A percentile compares a stretch with the other conserved stretches of the same genome.
Conservation (phyloP, 2,329 filamentous ascomycete species). For the Fusarium avenaceum region DNA sequence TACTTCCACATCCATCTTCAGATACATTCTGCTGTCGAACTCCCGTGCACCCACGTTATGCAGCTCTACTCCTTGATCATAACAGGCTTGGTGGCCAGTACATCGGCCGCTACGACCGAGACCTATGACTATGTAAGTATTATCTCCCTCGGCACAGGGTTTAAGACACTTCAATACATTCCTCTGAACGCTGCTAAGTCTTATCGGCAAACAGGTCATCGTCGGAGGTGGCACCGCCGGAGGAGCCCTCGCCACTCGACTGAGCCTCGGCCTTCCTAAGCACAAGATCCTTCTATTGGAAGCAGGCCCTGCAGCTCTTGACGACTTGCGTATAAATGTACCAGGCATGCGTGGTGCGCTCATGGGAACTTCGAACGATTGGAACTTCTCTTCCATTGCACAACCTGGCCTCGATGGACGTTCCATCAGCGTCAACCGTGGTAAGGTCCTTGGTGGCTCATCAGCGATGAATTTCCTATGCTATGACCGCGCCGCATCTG, state of each 20-base stretch:
- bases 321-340: slow-evolving; percentile 52
- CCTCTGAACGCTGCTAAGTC: background rate
- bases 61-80: background rate
- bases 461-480: slow-evolving; percentile 51
- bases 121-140: slow-evolving; percentile 11
- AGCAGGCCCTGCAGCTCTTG: slow-evolving; percentile 48
- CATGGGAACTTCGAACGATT: slow-evolving; percentile 52
- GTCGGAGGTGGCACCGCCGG: slow-evolving; percentile 55
- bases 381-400: slow-evolving; percentile 60
- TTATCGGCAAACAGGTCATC: slow-evolving; percentile 45
- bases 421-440: slow-evolving; percentile 59
- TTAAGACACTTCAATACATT: background rate
- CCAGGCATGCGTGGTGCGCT: slow-evolving; percentile 51
- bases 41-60: background rate
- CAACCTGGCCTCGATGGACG: slow-evolving; percentile 58
- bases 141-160: background rate
- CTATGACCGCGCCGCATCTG: slow-evolving; percentile 54
- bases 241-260: slow-evolving; percentile 51
- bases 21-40: background rate
- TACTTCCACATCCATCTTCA: background rate
- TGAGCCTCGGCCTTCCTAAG: slow-evolving; percentile 50
- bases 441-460: slow-evolving; percentile 64
- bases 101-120: background rate
- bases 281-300: slow-evolving; percentile 51
- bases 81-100: background rate